Conservation (phyloP, 768 basidiomycete species). For the Boletales sp. region DNA sequence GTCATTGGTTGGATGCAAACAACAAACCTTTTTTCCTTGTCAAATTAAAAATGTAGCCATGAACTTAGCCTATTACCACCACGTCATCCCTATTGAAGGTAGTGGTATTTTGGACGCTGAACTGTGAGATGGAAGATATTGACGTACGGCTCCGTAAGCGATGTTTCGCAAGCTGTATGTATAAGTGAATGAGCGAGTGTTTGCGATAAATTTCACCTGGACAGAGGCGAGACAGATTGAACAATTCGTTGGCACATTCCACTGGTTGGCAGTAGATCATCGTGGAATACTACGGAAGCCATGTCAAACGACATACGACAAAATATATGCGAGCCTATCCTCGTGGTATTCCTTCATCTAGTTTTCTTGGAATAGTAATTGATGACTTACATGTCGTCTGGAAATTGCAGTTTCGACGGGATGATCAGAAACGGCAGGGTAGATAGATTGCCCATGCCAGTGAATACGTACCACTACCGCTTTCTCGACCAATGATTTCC, state of each 20-base stretch:
- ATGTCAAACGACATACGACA: constrained; percentile 47
- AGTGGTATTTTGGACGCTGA: not conserved
- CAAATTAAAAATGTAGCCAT: not conserved
- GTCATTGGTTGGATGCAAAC: constrained; percentile 82
- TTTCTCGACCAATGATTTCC: constrained; percentile 64
- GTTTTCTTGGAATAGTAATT: not conserved
- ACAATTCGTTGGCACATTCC: constrained; percentile 82
- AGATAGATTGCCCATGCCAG: not conserved
- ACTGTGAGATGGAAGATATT: not conserved
- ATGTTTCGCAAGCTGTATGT: constrained; percentile 73
- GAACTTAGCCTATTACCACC: constrained; percentile 40
- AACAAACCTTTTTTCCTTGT: constrained; percentile 55
- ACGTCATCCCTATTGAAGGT: constrained; percentile 44
- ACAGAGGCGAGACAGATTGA: constrained; percentile 72
- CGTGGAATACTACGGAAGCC: not conserved
- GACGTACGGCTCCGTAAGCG: constrained; percentile 71
- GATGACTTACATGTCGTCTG: constrained; percentile 54
- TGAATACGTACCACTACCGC: constrained; percentile 71
- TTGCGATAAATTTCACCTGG: constrained; percentile 47
- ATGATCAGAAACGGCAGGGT: not conserved
- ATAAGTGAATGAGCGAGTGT: constrained; percentile 2
- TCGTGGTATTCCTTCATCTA: not conserved
- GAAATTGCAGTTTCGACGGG: constrained; percentile 9
- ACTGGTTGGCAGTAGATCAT: constrained; percentile 39
- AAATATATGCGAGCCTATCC: constrained; percentile 80